Conservation (phyloP, 495 filamentous ascomycete genomes). For the Talaromyces proteolyticus region DNA sequence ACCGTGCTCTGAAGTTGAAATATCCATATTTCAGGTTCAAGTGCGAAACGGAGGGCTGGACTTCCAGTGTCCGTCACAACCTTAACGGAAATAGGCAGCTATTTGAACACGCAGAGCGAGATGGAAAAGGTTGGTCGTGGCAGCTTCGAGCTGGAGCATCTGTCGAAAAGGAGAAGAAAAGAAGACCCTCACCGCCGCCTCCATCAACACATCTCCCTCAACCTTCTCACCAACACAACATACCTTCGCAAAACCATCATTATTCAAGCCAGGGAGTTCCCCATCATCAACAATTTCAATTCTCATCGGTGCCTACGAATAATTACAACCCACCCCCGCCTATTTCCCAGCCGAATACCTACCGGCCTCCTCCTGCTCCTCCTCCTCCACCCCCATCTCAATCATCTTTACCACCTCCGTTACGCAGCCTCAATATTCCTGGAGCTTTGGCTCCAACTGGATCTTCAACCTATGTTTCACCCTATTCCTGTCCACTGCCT, state of each 20-base stretch:
- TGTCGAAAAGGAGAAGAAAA: constrained; percentile 67
- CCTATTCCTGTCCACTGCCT: constrained; percentile 36
- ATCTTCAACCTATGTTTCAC: constrained; percentile 35
- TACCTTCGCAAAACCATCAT: constrained; percentile 32
- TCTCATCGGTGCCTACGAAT: constrained; percentile 31
- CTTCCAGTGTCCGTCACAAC: constrained; percentile 95
- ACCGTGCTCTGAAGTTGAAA: constrained; percentile 76
- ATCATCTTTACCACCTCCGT: constrained; percentile 28
- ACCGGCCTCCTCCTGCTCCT: constrained; percentile 7
- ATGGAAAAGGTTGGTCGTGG: constrained; percentile 70
- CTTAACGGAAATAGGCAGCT: constrained; percentile 76
- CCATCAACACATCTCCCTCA: constrained; percentile 35
- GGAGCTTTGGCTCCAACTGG: constrained; percentile 34
- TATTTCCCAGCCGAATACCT: not conserved
- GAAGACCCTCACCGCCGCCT: constrained; percentile 50
- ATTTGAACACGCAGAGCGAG: constrained; percentile 77
- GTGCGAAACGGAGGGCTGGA: constrained; percentile 81
- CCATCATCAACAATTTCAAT: constrained; percentile 37
- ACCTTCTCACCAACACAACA: constrained; percentile 33
- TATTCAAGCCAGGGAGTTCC: constrained; percentile 29
- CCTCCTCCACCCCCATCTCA: constrained; percentile 9
- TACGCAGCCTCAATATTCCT: constrained; percentile 37
- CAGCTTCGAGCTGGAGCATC: constrained; percentile 55
- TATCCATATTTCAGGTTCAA: constrained; percentile 89
- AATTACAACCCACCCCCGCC: constrained; percentile 16